Percentiles rank a stretch among this genome's conserved stretches.
Evolutionary conservation across 345 rosid genomes (phyloP).

Genomic region (Camelina neglecta): DNA sequence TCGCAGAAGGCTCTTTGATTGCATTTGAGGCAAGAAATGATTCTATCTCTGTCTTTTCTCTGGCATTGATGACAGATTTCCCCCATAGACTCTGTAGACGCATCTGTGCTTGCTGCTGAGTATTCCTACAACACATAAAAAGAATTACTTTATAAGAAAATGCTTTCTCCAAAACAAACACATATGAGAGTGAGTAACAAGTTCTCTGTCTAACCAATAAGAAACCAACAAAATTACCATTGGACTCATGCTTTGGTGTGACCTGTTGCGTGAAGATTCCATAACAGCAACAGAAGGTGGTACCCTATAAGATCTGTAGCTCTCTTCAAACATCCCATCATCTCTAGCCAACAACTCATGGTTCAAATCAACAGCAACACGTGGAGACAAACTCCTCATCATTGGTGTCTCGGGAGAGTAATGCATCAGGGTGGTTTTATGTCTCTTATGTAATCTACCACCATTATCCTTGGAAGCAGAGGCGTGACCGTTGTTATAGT

Average conservation of each 20-base stretch:
- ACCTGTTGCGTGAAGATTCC: slow-evolving; percentile 66
- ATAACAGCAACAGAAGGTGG: slow-evolving; percentile 56
- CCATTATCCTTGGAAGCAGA: slow-evolving; percentile 51
- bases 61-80: slow-evolving; percentile 87
- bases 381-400: slow-evolving; percentile 49
- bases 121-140: slow-evolving; percentile 61
- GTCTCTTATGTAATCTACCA: slow-evolving; percentile 52
- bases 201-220: background rate
- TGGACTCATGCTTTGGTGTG: slow-evolving; percentile 60
- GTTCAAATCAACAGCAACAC: slow-evolving; percentile 49
- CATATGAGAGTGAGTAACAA: background rate
- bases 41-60: slow-evolving; percentile 61
- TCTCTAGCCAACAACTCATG: slow-evolving; percentile 62
- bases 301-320: slow-evolving; percentile 61
- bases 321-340: slow-evolving; percentile 61
- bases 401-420: slow-evolving; percentile 67
- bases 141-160: background rate
- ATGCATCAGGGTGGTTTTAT: slow-evolving; percentile 41
- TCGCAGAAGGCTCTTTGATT: slow-evolving; percentile 89
- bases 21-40: slow-evolving; percentile 80
- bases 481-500: slow-evolving; percentile 42
- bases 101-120: slow-evolving; percentile 69
- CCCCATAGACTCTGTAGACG: slow-evolving; percentile 73
- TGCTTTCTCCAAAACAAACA: slow-evolving; percentile 13
- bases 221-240: slow-evolving; percentile 29